A percentile compares a stretch with the other conserved stretches of the same genome.
Evolutionary conservation across 2,329 filamentous ascomycete species (phyloP).

Genomic region (Curvularia eragrostidis): DNA sequence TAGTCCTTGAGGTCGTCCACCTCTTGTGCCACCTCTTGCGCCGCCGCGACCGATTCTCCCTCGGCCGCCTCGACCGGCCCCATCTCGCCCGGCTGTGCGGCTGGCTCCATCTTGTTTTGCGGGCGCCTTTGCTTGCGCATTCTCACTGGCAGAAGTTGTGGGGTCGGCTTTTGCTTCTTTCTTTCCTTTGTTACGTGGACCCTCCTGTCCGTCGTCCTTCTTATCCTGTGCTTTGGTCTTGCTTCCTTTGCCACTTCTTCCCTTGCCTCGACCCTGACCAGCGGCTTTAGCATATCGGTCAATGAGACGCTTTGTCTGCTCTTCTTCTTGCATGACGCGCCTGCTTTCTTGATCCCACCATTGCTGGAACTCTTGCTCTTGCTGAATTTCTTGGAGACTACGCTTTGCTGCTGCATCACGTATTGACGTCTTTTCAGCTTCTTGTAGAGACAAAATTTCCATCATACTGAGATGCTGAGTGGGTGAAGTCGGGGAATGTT

Average conservation of each 20-base stretch:
- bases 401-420: slow-evolving; percentile 86
- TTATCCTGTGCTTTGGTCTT: slow-evolving; percentile 37
- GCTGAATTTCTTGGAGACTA: slow-evolving; percentile 91
- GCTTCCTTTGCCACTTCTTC: slow-evolving; percentile 19
- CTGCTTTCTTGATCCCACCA: slow-evolving; percentile 92
- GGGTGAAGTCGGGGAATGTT: slow-evolving; percentile 67
- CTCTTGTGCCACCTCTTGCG: slow-evolving; percentile 34
- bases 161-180: slow-evolving; percentile 17
- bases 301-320: slow-evolving; percentile 50
- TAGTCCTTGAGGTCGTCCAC: slow-evolving; percentile 27
- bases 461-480: slow-evolving; percentile 76
- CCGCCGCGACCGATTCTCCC: slow-evolving; percentile 29
- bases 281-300: slow-evolving; percentile 33
- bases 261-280: slow-evolving; percentile 37
- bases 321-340: slow-evolving; percentile 68
- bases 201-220: slow-evolving; percentile 27
- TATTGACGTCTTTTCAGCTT: slow-evolving; percentile 80
- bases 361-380: slow-evolving; percentile 94
- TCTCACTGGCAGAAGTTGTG: not conserved
- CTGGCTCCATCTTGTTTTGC: slow-evolving; percentile 16
- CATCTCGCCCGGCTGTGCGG: slow-evolving; percentile 14
- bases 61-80: slow-evolving; percentile 23
- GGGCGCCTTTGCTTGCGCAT: slow-evolving; percentile 12
- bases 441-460: slow-evolving; percentile 88
- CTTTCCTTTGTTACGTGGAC: slow-evolving; percentile 25